Evolutionary conservation across 2,329 filamentous ascomycete genomes (phyloP).

Genomic region (Metarhizium rileyi): DNA sequence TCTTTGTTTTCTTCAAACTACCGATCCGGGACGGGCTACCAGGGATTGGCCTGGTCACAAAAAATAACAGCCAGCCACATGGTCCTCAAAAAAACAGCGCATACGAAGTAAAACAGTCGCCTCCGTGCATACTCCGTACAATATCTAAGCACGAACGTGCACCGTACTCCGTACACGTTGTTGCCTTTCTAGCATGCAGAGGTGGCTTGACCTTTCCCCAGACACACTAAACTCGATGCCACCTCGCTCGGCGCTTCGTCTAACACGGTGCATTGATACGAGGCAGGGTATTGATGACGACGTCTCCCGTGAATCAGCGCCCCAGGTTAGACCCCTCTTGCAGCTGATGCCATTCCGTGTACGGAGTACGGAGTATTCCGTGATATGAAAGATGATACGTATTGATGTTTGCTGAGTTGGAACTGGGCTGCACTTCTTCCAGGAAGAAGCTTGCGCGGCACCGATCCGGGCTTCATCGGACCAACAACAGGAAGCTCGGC

Average conservation of each 20-base stretch:
- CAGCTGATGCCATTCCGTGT: not conserved
- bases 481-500: not conserved
- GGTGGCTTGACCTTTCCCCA: no score
- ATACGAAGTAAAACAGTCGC: no score
- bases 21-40: no score
- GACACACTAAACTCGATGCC: not conserved
- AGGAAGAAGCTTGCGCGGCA: not conserved
- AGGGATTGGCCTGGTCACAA: no score
- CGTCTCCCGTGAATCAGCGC: not conserved
- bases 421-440: not conserved
- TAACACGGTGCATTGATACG: conserved; percentile 4
- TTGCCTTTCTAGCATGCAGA: no score
- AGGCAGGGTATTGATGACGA: not conserved
- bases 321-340: not conserved
- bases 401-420: not conserved
- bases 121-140: no score
- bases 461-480: not conserved
- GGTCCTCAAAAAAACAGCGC: not conserved
- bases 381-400: not conserved
- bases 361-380: no score
- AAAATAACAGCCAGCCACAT: conserved; percentile 1
- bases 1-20: no score
- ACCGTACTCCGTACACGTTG: no score
- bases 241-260: conserved; percentile 7
- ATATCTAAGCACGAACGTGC: no score